Evolutionary conservation across 352 stramenopile genomes (phyloP).

Genomic region (Phytopythium vexans): DNA sequence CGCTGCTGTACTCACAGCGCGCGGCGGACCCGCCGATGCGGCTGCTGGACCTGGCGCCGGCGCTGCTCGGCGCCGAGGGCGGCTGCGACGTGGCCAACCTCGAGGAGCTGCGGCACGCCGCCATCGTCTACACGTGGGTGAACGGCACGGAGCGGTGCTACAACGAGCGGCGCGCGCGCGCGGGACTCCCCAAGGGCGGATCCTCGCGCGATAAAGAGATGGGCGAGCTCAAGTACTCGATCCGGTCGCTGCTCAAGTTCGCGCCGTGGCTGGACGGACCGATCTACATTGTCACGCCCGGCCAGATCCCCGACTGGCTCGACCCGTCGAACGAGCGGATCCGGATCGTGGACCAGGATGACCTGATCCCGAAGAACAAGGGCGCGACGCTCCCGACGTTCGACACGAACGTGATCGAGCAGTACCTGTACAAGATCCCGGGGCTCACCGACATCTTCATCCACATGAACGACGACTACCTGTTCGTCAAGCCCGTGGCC

Average conservation of each 20-base stretch:
- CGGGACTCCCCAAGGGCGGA: conserved; percentile 50
- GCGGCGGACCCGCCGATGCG: conserved; percentile 45
- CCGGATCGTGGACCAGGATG: conserved; percentile 71
- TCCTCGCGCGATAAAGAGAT: conserved; percentile 82
- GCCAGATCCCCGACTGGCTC: conserved; percentile 81
- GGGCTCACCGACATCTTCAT: conserved; percentile 86
- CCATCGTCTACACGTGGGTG: conserved; percentile 87
- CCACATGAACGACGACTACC: conserved; percentile 90
- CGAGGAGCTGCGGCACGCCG: conserved; percentile 49
- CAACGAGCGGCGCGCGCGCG: conserved; percentile 50
- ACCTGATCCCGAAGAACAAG: conserved; percentile 59
- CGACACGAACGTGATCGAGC: conserved; percentile 84
- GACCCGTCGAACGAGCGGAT: conserved; percentile 68
- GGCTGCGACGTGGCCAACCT: conserved; percentile 75
- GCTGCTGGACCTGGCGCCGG: conserved; percentile 46
- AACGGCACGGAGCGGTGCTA: conserved; percentile 82
- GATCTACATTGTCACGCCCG: conserved; percentile 83
- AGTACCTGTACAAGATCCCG: conserved; percentile 85
- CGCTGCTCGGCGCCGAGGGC: conserved; percentile 53
- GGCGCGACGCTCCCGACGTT: conserved; percentile 58
- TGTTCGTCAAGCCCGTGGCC: conserved; percentile 81
- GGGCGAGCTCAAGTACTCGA: conserved; percentile 84
- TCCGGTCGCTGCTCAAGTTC: conserved; percentile 79
- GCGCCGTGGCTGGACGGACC: conserved; percentile 72
- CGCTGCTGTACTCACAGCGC: conserved; percentile 34